Evolutionary conservation across 1,139 yeast genomes (phyloP).

Genomic region (Suhomyces ambrosiae): DNA sequence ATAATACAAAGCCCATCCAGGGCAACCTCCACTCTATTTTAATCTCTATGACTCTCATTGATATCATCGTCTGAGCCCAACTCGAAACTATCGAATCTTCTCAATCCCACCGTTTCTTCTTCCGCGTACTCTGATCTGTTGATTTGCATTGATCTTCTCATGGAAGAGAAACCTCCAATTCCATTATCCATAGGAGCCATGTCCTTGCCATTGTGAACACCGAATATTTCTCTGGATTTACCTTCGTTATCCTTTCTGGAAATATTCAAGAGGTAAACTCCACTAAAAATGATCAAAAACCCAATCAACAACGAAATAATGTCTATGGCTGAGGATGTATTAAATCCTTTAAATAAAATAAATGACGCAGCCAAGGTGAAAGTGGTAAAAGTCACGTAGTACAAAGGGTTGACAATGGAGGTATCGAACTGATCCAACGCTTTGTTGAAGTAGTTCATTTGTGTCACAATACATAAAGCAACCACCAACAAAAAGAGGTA

Average conservation of each 20-base stretch:
- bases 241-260: slow-evolving; percentile 68
- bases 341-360: slow-evolving; percentile 83
- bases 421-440: slow-evolving; percentile 93
- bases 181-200: slow-evolving; percentile 81
- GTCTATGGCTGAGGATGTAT: slow-evolving; percentile 78
- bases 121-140: slow-evolving; percentile 49
- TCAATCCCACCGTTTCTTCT: slow-evolving; percentile 59
- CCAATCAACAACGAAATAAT: slow-evolving; percentile 86
- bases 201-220: slow-evolving; percentile 59
- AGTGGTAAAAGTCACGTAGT: slow-evolving; percentile 90
- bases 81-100: slow-evolving; percentile 66
- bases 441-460: slow-evolving; percentile 92
- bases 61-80: slow-evolving; percentile 47
- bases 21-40: slow-evolving; percentile 1
- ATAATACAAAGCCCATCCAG: slow-evolving; percentile 2
- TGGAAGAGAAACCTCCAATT: slow-evolving; percentile 68
- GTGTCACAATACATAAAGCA: slow-evolving; percentile 79
- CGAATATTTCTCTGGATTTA: slow-evolving; percentile 56
- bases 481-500: slow-evolving; percentile 81
- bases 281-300: slow-evolving; percentile 82
- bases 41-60: slow-evolving; percentile 2
- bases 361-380: slow-evolving; percentile 86
- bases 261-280: slow-evolving; percentile 81
- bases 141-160: slow-evolving; percentile 68
- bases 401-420: slow-evolving; percentile 86